Evolutionary conservation across 352 stramenopile species (phyloP).

Genomic region (Bremia lactucae): DNA sequence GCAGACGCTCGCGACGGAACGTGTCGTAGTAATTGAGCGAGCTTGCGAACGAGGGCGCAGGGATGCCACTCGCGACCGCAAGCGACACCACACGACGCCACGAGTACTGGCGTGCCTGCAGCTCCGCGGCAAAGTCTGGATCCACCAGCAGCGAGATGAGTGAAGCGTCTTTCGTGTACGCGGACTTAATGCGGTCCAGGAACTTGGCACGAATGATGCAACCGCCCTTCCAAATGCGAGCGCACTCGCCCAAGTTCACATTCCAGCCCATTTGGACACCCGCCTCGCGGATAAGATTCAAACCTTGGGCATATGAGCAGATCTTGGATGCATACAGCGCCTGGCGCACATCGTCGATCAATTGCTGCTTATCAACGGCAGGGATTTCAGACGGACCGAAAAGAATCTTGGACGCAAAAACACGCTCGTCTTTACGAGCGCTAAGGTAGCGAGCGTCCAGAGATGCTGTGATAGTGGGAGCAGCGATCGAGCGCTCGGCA

Average conservation of each 20-base stretch:
- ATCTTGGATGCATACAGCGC: conserved; percentile 98
- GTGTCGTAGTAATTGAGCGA: conserved; percentile 98
- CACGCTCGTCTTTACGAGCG: conserved; percentile 92
- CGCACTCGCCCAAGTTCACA: conserved; percentile 93
- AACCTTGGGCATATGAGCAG: conserved; percentile 95
- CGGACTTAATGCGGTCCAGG: conserved; percentile 95
- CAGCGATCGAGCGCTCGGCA: conserved; percentile 92
- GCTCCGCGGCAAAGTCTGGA: conserved; percentile 90
- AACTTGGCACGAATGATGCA: conserved; percentile 99
- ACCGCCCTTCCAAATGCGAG: conserved; percentile 97
- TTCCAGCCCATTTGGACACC: conserved; percentile 94
- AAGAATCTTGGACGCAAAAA: conserved; percentile 89
- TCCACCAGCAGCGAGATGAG: conserved; percentile 97
- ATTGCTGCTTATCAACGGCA: conserved; percentile 86
- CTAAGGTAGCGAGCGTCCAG: conserved; percentile 95
- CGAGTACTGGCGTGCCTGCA: conserved; percentile 91
- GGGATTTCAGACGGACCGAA: conserved; percentile 90
- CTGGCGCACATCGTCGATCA: conserved; percentile 94
- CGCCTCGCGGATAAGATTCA: conserved; percentile 91
- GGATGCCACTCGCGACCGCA: conserved; percentile 90
- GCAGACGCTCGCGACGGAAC: conserved; percentile 91
- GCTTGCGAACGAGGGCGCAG: conserved; percentile 83
- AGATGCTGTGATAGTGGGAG: conserved; percentile 94
- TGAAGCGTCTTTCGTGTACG: conserved; percentile 86
- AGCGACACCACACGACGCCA: conserved; percentile 96